Conservation (phyloP, 208 protist genomes). For the Trypanosoma boissoni region DNA sequence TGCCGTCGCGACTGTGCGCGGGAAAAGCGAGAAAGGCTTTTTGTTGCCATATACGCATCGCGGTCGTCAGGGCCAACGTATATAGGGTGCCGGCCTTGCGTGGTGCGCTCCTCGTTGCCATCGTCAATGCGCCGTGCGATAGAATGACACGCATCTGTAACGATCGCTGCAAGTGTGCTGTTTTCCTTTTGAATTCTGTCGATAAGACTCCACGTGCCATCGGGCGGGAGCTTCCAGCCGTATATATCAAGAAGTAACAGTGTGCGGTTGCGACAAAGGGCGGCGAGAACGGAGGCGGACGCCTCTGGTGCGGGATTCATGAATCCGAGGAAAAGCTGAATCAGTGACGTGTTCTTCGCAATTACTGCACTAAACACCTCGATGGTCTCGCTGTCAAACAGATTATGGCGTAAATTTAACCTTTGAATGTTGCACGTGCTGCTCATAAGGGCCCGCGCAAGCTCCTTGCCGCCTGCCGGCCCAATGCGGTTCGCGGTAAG, state of each 20-base stretch:
- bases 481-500: conserved; percentile 87
- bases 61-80: conserved; percentile 85
- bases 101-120: conserved; percentile 59
- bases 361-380: conserved; percentile 65
- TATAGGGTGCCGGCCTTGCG: conserved; percentile 55
- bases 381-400: conserved; percentile 73
- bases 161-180: conserved; percentile 54
- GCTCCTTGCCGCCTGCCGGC: conserved; percentile 52
- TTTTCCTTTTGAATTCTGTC: conserved; percentile 51
- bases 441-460: conserved; percentile 53
- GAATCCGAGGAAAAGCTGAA: conserved; percentile 90
- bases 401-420: conserved; percentile 83
- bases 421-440: conserved; percentile 73
- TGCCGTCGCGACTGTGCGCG: conserved; percentile 73
- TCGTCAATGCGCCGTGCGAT: conserved; percentile 56
- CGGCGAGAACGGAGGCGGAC: conserved; percentile 46
- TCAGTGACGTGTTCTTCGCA: conserved; percentile 66
- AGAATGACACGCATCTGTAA: conserved; percentile 72
- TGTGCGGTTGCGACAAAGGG: conserved; percentile 54
- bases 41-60: conserved; percentile 81
- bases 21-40: conserved; percentile 72
- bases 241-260: conserved; percentile 83
- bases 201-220: conserved; percentile 33
- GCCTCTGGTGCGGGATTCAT: conserved; percentile 77
- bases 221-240: conserved; percentile 68